Percentiles rank a stretch among this genome's conserved stretches.
These are phyloP conservation scores for Penicillium paxilli DNA, from an alignment of 495 filamentous ascomycete genomes.

Conservation along the genomic window DNA sequence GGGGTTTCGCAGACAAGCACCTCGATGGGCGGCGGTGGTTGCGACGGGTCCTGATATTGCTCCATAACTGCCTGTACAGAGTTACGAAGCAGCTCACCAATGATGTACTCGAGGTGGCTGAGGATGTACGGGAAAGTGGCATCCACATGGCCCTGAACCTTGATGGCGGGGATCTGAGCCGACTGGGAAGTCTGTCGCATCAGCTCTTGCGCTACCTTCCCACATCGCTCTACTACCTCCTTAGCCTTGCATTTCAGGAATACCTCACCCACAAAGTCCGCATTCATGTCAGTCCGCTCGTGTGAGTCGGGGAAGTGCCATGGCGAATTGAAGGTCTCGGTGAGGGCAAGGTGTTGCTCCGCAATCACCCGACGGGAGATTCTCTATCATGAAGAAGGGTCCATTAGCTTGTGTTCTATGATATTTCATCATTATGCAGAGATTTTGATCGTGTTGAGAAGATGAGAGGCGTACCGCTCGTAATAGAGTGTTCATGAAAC, in stretches of 20 bases:
- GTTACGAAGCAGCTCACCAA: slow-evolving; percentile 93
- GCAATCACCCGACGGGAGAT: slow-evolving; percentile 96
- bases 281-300: slow-evolving; percentile 58
- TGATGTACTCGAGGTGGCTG: slow-evolving; percentile 94
- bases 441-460: neutral
- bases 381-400: slow-evolving; percentile 51
- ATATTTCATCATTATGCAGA: neutral
- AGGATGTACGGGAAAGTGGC: slow-evolving; percentile 96
- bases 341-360: slow-evolving; percentile 95
- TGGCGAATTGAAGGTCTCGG: slow-evolving; percentile 89
- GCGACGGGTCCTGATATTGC: slow-evolving; percentile 45
- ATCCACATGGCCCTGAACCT: slow-evolving; percentile 80
- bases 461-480: slow-evolving; percentile 65
- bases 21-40: slow-evolving; percentile 75
- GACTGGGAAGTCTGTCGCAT: slow-evolving; percentile 70
- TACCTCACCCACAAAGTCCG: slow-evolving; percentile 92
- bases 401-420: no score
- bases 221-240: slow-evolving; percentile 84
- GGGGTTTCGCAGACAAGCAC: slow-evolving; percentile 92
- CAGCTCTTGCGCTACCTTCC: slow-evolving; percentile 66
- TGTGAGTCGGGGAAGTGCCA: slow-evolving; percentile 88
- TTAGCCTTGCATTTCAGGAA: slow-evolving; percentile 92
- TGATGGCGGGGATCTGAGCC: slow-evolving; percentile 73
- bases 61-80: slow-evolving; percentile 91
- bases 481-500: slow-evolving; percentile 92